Evolutionary conservation across 1,139 yeast species (phyloP).

Genomic region (Taphrina wiesneri): DNA sequence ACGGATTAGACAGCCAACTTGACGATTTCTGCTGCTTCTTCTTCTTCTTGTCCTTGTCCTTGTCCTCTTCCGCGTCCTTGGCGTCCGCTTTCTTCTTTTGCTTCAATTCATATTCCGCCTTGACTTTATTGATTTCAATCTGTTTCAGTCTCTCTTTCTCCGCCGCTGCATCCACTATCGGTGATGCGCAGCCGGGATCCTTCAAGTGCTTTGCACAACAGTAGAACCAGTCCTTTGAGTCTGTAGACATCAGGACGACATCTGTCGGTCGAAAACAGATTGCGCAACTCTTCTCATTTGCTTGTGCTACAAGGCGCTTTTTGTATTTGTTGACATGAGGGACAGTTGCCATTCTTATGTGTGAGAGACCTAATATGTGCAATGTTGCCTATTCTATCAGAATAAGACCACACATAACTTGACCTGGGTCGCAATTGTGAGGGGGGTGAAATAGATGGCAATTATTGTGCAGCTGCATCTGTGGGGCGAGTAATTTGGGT

Average conservation of each 20-base stretch:
- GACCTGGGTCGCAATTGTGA: too few species aligned
- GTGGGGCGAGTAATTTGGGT: neutral
- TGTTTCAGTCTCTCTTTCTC: conserved; percentile 51
- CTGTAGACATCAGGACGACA: conserved; percentile 59
- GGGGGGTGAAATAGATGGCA: too few species aligned
- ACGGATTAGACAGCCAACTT: conserved; percentile 28
- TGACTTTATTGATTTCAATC: conserved; percentile 46
- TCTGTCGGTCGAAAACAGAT: conserved; percentile 68
- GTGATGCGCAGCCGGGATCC: conserved; percentile 64
- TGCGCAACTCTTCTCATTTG: conserved; percentile 60
- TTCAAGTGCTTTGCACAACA: conserved; percentile 64
- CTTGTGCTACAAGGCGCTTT: conserved; percentile 58
- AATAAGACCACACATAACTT: too few species aligned
- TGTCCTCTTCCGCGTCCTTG: conserved; percentile 38
- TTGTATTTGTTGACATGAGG: conserved; percentile 58
- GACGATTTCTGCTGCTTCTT: neutral
- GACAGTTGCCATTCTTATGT: neutral
- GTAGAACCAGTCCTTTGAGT: conserved; percentile 65
- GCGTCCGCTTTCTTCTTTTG: conserved; percentile 38
- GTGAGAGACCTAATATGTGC: neutral
- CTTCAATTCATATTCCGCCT: conserved; percentile 45
- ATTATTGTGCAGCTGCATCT: too few species aligned
- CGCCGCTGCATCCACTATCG: conserved; percentile 53
- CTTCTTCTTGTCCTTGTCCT: neutral
- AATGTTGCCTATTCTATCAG: too few species aligned